Percentiles rank a stretch among this genome's conserved stretches.
Conservation (phyloP, 1,284 basidiomycete species). For the Apiotrichum akiyoshidainum region DNA sequence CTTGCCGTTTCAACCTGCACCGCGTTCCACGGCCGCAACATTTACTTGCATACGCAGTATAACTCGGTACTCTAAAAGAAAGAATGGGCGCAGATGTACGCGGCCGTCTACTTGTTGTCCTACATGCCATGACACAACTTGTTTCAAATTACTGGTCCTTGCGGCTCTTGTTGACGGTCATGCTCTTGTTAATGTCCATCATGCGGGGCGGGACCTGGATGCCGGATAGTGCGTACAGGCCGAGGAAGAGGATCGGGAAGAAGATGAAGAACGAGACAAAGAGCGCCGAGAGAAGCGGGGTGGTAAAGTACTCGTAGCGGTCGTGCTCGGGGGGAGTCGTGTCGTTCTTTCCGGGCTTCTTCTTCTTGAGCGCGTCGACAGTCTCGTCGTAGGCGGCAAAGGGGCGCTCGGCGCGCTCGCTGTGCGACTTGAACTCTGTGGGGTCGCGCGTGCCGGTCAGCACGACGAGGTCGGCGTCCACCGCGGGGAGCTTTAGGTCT, state of each 20-base stretch:
- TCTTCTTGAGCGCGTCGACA: constrained; percentile 70
- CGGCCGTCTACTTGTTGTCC: neutral
- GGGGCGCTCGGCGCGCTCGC: constrained; percentile 5
- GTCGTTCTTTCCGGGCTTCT: constrained; percentile 55
- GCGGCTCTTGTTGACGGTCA: constrained; percentile 61
- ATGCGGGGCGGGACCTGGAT: constrained; percentile 62
- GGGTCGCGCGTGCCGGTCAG: constrained; percentile 37
- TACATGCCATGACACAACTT: neutral
- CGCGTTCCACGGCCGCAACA: neutral
- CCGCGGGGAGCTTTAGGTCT: constrained; percentile 17
- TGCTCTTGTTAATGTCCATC: constrained; percentile 46
- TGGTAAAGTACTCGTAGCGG: constrained; percentile 71
- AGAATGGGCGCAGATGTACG: constrained; percentile 7
- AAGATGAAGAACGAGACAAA: constrained; percentile 68
- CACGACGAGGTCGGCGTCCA: constrained; percentile 33
- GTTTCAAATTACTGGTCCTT: constrained; percentile 65
- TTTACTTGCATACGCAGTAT: neutral
- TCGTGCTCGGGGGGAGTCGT: constrained; percentile 43
- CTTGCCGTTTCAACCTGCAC: neutral
- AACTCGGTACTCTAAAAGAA: neutral
- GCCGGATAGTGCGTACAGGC: constrained; percentile 66
- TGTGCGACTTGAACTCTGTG: constrained; percentile 24
- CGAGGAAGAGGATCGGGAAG: constrained; percentile 65
- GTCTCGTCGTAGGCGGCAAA: neutral
- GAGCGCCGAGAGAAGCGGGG: constrained; percentile 68